phyloP scores from a whole-genome alignment of 345 rosid species.

The Erysimum cheiranthoides region DNA sequence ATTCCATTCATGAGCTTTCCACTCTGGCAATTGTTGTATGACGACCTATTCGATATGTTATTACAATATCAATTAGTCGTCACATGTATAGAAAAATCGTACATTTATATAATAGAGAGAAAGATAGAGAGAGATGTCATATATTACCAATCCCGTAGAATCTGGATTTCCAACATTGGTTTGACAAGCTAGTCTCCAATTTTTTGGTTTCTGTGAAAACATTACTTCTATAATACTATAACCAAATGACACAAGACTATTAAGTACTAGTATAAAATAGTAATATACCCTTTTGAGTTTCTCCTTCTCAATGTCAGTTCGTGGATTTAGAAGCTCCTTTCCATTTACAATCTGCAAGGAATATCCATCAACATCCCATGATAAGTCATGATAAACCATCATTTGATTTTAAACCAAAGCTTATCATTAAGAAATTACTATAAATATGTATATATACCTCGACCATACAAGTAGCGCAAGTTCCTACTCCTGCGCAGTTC shows the following conservation, averaged over 20 bases:
- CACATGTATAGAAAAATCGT: conserved; percentile 6
- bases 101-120: not conserved
- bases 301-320: conserved; percentile 80
- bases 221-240: not conserved
- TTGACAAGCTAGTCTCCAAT: conserved; percentile 95
- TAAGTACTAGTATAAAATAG: not conserved
- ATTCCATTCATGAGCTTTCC: conserved; percentile 96
- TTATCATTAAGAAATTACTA: not conserved
- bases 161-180: conserved; percentile 77
- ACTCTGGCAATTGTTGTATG: conserved; percentile 88
- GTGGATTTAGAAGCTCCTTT: conserved; percentile 76
- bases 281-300: conserved; percentile 64
- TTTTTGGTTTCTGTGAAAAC: conserved; percentile 72
- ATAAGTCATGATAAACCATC: not conserved
- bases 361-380: conserved; percentile 2
- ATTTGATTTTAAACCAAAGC: not conserved
- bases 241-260: not conserved
- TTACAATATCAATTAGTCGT: not conserved
- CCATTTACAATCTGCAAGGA: conserved; percentile 70
- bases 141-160: conserved; percentile 72
- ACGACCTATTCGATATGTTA: conserved; percentile 56
- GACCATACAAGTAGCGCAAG: conserved; percentile 91
- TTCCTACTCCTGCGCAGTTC: conserved; percentile 94
- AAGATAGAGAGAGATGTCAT: conserved; percentile 9
- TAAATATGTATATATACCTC: conserved; percentile 57